These are phyloP conservation scores for Mucor sp. DNA, from an alignment of 371 early-diverging fungal genomes.

Conservation along the genomic window DNA sequence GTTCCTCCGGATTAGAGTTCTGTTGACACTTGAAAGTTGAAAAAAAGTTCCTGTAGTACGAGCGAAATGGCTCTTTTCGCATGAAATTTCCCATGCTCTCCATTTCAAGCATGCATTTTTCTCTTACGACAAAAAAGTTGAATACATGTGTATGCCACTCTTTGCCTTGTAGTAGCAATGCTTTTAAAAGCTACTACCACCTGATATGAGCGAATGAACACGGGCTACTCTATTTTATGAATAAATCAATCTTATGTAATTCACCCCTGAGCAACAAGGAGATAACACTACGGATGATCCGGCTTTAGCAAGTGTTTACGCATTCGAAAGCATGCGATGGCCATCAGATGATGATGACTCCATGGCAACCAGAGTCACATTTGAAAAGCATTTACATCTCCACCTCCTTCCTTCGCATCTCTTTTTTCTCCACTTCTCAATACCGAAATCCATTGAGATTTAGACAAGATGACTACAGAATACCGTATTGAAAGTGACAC, in stretches of 20 bases:
- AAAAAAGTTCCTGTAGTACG: neutral
- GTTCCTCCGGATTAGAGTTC: neutral
- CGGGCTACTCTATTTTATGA: neutral
- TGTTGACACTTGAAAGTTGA: neutral
- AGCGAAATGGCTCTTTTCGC: neutral
- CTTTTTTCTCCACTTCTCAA: neutral
- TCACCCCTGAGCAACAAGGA: neutral
- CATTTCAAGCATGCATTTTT: neutral
- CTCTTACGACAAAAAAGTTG: neutral
- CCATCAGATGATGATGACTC: neutral
- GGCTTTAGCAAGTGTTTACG: neutral
- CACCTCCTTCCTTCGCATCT: neutral
- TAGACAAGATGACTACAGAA: conserved; percentile 18
- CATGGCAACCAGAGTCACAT: neutral
- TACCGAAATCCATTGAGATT: neutral
- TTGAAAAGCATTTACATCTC: neutral
- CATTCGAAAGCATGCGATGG: neutral
- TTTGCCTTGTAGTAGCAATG: neutral
- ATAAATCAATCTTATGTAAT: neutral
- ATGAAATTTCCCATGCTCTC: neutral
- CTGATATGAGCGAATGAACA: neutral
- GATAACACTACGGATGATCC: neutral
- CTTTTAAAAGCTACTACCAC: neutral
- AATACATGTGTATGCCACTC: neutral
- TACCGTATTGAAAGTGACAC: conserved; percentile 89